A percentile compares a stretch with the other conserved stretches of the same genome.
Evolutionary conservation across 2,329 filamentous ascomycete genomes (phyloP).

Genomic region (Emmonsia crescens): DNA sequence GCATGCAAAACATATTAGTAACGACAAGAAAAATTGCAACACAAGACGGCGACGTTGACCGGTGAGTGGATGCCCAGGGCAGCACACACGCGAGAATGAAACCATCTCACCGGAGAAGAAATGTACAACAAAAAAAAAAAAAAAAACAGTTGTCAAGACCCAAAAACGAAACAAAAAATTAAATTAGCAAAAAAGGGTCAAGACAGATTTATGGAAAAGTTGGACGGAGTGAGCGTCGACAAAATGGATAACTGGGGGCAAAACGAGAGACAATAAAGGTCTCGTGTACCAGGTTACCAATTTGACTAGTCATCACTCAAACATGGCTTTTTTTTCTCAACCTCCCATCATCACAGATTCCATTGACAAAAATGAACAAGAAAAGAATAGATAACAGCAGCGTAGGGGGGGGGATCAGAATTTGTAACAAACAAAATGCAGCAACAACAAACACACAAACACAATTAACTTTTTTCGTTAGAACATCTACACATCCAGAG

Average conservation of each 20-base stretch:
- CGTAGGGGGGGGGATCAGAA: conserved; percentile 11
- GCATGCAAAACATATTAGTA: conserved; percentile 9
- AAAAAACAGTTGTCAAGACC: background rate
- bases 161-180: background rate
- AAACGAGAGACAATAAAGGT: conserved; percentile 9
- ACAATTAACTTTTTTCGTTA: conserved; percentile 13
- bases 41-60: no score
- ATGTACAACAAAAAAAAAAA: no score
- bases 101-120: no score
- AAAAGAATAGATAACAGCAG: background rate
- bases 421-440: conserved; percentile 8
- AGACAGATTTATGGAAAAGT: background rate
- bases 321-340: conserved; percentile 21
- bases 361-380: conserved; percentile 11
- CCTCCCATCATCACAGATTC: conserved; percentile 26
- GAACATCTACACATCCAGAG: conserved; percentile 11
- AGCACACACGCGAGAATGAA: background rate
- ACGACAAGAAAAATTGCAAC: no score
- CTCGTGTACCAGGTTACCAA: background rate
- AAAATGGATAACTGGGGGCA: background rate
- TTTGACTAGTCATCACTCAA: conserved; percentile 16
- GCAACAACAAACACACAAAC: background rate
- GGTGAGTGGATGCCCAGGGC: no score
- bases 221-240: background rate
- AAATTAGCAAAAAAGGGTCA: background rate